Base-by-base conservation (phyloP, 306 rosid genomes). In the Notholithocarpus densiflorus region DNA sequence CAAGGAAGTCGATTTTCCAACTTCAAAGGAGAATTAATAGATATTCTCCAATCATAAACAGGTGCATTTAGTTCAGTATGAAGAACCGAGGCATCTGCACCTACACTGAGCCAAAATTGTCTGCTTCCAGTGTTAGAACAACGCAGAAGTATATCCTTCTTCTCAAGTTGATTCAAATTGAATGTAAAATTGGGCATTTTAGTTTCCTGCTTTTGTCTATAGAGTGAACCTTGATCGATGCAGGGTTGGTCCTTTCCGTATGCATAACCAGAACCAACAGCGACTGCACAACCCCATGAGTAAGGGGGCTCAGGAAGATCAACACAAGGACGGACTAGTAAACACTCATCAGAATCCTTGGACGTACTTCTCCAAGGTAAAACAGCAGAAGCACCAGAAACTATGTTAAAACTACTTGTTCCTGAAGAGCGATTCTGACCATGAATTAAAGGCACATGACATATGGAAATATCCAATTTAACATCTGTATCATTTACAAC, bases 1-100 rank as follows among this genome's bases (percentile, higher is more conserved):
- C 97, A 91, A 56, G 99, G 98, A 85, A 95, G 93, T 65, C 98
- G 88, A 55, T 90, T 95, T 84, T 95, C 99, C 84, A 95, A 83
- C 88, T 93, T 93, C 85, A 95, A 18, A 20, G 99, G 97, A 80
- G 99, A 83, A 83, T 85, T 86, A 53, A 95, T 75, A 76, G 98
- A 90, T 76, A 95, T 88, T 91, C 81, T 88, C 99, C 99, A 93
- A 85, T 95, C 99, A 84, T 93, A 95, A 68, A 95, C 93, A 78
- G 99, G 99, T 61, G 86, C 79, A 83, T 95, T 95, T 72, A 93
- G 82, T 82, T 93, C 99, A 68, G 98, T 95, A 86, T 91, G 92
- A 82, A 95, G 99, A 82, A 91, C 92, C 11, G 97, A 82, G 72
- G 99, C 99, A 88, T 95, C 99, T 43, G 94, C 85, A 60, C 94